Evolutionary conservation across 306 rosid genomes (phyloP).

Genomic region (Coriaria nepalensis): DNA sequence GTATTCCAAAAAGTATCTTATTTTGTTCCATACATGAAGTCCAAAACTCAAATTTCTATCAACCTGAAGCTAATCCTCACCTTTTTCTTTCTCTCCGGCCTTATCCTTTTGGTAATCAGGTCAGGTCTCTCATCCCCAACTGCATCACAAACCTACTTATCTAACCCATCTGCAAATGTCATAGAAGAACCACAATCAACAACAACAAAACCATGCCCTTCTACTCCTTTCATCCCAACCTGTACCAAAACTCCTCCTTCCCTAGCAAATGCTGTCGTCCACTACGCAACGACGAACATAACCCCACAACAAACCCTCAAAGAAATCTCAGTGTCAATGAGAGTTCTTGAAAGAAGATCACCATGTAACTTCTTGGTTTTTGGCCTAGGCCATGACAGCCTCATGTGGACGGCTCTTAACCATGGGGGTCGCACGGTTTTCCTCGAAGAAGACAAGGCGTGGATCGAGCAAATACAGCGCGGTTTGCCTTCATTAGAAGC

Average conservation of each 20-base stretch:
- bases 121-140: conserved; percentile 29
- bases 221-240: conserved; percentile 20
- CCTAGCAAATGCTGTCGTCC: conserved; percentile 58
- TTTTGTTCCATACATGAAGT: conserved; percentile 31
- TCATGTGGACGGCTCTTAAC: conserved; percentile 88
- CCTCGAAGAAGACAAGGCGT: conserved; percentile 65
- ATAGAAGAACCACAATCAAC: conserved; percentile 3
- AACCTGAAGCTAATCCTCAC: conserved; percentile 41
- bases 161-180: conserved; percentile 20
- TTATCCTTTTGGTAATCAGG: conserved; percentile 34
- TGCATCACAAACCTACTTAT: conserved; percentile 17
- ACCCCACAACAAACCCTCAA: conserved; percentile 77
- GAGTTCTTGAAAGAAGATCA: conserved; percentile 42
- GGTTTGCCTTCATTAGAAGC: conserved; percentile 46
- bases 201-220: conserved; percentile 21
- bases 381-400: conserved; percentile 83
- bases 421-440: conserved; percentile 76
- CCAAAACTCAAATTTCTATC: conserved; percentile 24
- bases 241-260: conserved; percentile 71
- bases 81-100: conserved; percentile 21
- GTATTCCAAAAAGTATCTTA: too few relatives aligned
- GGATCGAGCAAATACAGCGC: conserved; percentile 50
- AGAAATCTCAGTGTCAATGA: conserved; percentile 65
- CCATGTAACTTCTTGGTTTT: conserved; percentile 87
- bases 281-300: conserved; percentile 64